phyloP scores from a whole-genome alignment of 805 yeast species.

The Yamadazyma paraphyllophila region DNA sequence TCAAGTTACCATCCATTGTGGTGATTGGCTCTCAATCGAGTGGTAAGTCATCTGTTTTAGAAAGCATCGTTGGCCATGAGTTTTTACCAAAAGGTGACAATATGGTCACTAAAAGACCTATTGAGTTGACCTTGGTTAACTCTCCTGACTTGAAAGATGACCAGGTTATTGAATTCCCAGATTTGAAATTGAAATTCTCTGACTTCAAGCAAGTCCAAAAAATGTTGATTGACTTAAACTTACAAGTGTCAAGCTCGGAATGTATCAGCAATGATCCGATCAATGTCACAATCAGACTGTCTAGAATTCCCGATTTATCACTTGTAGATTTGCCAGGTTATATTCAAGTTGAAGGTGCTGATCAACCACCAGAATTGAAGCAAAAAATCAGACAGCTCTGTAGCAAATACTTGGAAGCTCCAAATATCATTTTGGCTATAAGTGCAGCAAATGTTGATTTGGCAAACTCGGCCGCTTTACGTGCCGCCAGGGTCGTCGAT shows the following conservation, averaged over 20 bases:
- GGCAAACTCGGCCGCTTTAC: constrained; percentile 91
- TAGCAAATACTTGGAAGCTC: constrained; percentile 81
- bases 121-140: constrained; percentile 88
- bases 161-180: constrained; percentile 84
- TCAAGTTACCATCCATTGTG: constrained; percentile 90
- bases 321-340: constrained; percentile 96
- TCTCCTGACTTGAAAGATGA: constrained; percentile 72
- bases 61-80: constrained; percentile 96
- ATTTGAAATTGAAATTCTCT: constrained; percentile 75
- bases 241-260: constrained; percentile 85
- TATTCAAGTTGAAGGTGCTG: constrained; percentile 94
- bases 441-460: constrained; percentile 97
- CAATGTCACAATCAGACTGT: constrained; percentile 85
- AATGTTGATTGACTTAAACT: constrained; percentile 80
- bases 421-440: constrained; percentile 92
- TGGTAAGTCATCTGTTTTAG: constrained; percentile 95
- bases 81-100: constrained; percentile 95
- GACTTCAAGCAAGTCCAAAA: constrained; percentile 88
- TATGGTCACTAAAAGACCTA: constrained; percentile 98
- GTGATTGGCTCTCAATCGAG: constrained; percentile 97
- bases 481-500: constrained; percentile 86
- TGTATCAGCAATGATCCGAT: constrained; percentile 93
- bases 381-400: constrained; percentile 76
- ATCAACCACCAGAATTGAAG: constrained; percentile 86
- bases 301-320: constrained; percentile 84